Base-by-base conservation (phyloP, 2,329 filamentous ascomycete genomes). In the Raffaelea ambrosiae region DNA sequence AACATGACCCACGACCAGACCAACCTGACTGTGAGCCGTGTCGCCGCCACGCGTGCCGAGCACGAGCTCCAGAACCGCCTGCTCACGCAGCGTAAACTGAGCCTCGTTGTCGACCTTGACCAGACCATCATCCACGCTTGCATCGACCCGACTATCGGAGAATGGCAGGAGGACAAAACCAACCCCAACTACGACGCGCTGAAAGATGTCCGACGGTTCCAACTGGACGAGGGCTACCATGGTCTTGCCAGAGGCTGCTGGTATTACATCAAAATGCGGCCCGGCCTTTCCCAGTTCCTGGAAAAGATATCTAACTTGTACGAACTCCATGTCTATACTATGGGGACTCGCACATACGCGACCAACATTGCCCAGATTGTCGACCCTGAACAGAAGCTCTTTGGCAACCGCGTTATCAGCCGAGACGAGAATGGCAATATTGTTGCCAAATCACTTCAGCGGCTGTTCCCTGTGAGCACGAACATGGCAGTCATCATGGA, bases 401-500 rank as follows among this genome's bases (percentile, higher is more conserved):
- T 98, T 63, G 91, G 87, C 36, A 90, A 96, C 65, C 82, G 93
- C 48, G 90, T 98, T 58, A 86, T 98, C 59, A 97, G 91, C 65
- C 85, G 93, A 59, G 91, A 97, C 63, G 93, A 98, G 67, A 98
- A 94, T 62, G 91, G 91, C 47, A 96, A 86, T 63, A 83, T 97
- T 64, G 87, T 84, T 3, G 83, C 86, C 50, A 98, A 98, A 73
- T 93, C 83, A 56, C 71, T 98, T 26, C 86, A 93, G 61, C 81
- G 93, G 8, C 68, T 98, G 14, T 98, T 98, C 63, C 93, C 94
- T 5, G 88, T 95, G 51, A 94, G 94, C 66, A 97, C 91, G 5
- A 91, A 95, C 66, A 98, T 98, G 93, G 94, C 96, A 1, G 90
- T 96, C 50, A 96, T 98, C 58, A 98, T 98, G 55, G 93, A 98